These are phyloP conservation scores for Penicillium concentricum DNA, from an alignment of 2,329 filamentous ascomycete genomes.

Conservation along the genomic window DNA sequence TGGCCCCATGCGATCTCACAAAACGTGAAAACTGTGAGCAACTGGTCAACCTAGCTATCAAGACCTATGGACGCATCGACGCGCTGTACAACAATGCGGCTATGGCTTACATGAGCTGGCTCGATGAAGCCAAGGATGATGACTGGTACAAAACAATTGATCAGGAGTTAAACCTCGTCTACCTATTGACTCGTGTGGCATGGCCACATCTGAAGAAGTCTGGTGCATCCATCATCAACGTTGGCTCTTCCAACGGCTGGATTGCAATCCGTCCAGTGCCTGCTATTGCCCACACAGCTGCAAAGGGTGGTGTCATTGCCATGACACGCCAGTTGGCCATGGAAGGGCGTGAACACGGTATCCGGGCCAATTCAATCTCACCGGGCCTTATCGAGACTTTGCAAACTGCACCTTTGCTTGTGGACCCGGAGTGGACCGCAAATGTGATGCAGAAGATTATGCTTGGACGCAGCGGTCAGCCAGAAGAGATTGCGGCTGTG, in stretches of 20 bases:
- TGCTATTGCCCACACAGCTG: not conserved
- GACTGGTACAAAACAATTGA: constrained; percentile 3
- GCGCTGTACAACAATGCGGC: not conserved
- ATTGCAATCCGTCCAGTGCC: not conserved
- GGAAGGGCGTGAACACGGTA: constrained; percentile 1
- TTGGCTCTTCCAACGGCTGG: constrained; percentile 1
- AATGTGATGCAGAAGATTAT: not conserved
- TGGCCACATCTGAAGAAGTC: not conserved
- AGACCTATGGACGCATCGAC: constrained; percentile 1
- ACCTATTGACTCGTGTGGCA: not conserved
- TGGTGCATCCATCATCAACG: constrained; percentile 1
- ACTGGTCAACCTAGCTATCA: not conserved
- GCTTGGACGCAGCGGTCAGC: not conserved
- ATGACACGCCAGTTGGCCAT: constrained; percentile 7
- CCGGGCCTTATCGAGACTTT: not conserved
- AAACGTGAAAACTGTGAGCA: not conserved
- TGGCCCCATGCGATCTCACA: not conserved
- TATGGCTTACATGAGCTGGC: not conserved
- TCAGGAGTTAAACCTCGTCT: constrained; percentile 1
- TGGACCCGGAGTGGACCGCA: not conserved
- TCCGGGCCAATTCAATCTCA: constrained; percentile 3
- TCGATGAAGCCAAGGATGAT: not conserved
- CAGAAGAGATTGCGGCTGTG: not conserved
- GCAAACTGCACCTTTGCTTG: not conserved
- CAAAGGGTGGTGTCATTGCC: constrained; percentile 5